phyloP scores from a whole-genome alignment of 169 alveolate species.

The Nephromyces sp. region DNA sequence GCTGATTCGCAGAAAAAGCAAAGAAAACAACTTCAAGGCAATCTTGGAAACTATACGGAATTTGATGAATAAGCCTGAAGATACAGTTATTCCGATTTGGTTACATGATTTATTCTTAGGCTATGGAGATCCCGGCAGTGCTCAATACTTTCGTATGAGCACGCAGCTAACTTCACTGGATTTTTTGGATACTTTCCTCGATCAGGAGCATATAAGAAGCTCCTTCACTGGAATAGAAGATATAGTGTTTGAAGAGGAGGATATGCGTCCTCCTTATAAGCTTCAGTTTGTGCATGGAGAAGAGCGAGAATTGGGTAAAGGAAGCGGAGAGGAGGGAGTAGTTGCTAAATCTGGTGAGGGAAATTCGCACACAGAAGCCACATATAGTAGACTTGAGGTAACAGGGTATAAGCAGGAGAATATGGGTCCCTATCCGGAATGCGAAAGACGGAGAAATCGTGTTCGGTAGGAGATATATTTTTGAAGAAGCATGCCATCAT shows the following conservation, averaged over 20 bases:
- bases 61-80: constrained; percentile 58
- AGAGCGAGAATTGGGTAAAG: too few relatives aligned
- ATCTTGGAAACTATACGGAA: constrained; percentile 64
- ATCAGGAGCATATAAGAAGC: constrained; percentile 21
- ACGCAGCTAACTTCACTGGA: constrained; percentile 31
- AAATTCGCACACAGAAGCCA: too few relatives aligned
- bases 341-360: too few relatives aligned
- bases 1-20: constrained; percentile 68
- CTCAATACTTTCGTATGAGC: constrained; percentile 39
- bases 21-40: constrained; percentile 77
- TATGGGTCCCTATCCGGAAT: constrained; percentile 26
- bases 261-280: too few relatives aligned
- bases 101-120: constrained; percentile 64
- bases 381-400: too few relatives aligned
- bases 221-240: constrained; percentile 30
- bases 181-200: constrained; percentile 36
- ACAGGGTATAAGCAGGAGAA: too few relatives aligned
- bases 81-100: constrained; percentile 56
- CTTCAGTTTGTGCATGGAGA: too few relatives aligned
- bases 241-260: constrained; percentile 14
- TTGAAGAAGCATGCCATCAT: too few relatives aligned
- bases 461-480: too few relatives aligned
- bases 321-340: too few relatives aligned
- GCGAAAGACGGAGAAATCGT: background rate
- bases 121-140: constrained; percentile 52